Percentiles rank a stretch among this genome's conserved stretches.
Conservation (phyloP, 305 asterid genomes). For the Coffea humblotiana region DNA sequence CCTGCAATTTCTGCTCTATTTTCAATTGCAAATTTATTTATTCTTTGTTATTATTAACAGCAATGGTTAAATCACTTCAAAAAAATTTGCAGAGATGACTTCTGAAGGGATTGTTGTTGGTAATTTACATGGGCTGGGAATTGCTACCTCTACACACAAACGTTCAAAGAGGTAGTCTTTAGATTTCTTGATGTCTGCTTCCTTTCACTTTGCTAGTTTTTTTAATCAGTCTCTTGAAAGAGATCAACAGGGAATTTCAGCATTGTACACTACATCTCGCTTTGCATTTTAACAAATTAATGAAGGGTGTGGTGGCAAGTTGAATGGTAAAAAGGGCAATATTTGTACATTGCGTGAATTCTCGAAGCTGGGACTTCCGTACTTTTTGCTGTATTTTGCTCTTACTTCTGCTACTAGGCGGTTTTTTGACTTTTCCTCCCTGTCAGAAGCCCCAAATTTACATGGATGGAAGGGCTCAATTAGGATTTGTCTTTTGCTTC, state of each 20-base stretch:
- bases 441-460: neutral
- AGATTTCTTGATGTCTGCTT: conserved; percentile 16
- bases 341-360: conserved; percentile 25
- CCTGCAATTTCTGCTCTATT: conserved; percentile 23
- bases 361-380: conserved; percentile 25
- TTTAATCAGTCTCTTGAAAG: conserved; percentile 3
- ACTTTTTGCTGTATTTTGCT: conserved; percentile 6
- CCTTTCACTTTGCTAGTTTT: conserved; percentile 5
- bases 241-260: neutral
- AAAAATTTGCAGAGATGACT: conserved; percentile 56
- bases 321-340: conserved; percentile 10
- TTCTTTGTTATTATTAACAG: conserved; percentile 20
- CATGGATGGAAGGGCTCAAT: neutral
- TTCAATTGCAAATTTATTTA: conserved; percentile 14
- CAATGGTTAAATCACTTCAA: neutral
- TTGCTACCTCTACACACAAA: conserved; percentile 41
- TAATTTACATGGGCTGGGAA: conserved; percentile 40
- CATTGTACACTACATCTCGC: conserved; percentile 13
- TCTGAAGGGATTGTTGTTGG: conserved; percentile 58
- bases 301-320: conserved; percentile 18
- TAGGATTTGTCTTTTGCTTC: neutral
- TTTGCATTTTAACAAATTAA: conserved; percentile 20
- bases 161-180: conserved; percentile 71
- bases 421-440: neutral
- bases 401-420: neutral